Evolutionary conservation across 371 early-diverging fungal genomes (phyloP), one percentile per base, ranked within the genome.

Genomic region (Mucor circinelloides): DNA sequence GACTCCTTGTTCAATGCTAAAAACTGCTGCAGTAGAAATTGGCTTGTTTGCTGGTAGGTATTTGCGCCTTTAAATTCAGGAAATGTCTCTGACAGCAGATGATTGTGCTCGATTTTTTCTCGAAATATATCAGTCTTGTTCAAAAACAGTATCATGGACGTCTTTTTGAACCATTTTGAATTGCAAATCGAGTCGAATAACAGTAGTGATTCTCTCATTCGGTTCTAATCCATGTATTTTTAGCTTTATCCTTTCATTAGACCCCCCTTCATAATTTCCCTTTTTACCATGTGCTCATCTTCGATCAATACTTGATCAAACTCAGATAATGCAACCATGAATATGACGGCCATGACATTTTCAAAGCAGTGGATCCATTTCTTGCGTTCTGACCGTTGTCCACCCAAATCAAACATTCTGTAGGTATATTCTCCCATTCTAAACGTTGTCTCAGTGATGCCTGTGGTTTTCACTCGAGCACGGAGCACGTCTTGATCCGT

Each of bases 111-210:
- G 42, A 97, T 77, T 82, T 97, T 97, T 67, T 92, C 92, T 68
- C 87, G 89, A 87, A 97, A 95, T 23, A 95, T 86, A 82, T 97
- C 98, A 71, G 95, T 94, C 85, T 97, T 98, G 90, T 98, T 98
- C 70, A 98, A 80, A 82, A 98, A 98, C 64, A 98, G 82, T 72
- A 98, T 96, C 59, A 97, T 94, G 27, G 93, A 92, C 7, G 96
- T 97, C 71, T 93, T 91, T 55, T 91, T 85, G 66, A 98, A 96
- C 96, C 97, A 97, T 64, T 93, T 85, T 60, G 93, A 93, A 77
- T 98, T 97, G 81, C 96, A 96, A 77, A 98, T 95, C 5, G 96
- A 95, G 73, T 97, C 95, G 73, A 97, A 98, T 63, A 98, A 82
- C 4, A 95, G 93, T 75, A 97, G 80, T 12, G 96, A 94, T 83